Evolutionary conservation across 2,329 filamentous ascomycete genomes (phyloP), one percentile per base, ranked within the genome.

Genomic region (Apiospora saccharicola): DNA sequence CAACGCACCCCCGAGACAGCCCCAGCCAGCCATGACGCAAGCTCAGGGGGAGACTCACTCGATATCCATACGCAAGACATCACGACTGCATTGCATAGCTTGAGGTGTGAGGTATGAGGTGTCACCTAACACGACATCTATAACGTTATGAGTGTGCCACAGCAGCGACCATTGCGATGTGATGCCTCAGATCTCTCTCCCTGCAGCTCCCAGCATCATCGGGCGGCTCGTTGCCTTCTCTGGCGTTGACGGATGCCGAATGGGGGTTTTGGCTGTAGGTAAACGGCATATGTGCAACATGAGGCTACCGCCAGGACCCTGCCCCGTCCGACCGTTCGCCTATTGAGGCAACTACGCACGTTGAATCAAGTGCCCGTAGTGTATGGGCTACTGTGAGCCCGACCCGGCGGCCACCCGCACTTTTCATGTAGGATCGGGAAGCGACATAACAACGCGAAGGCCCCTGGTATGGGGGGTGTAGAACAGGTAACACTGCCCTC

Each of bases 141-240:
- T 19, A 64, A 64, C 57, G 57, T 64, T 64, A 34, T 41, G 3
- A 41, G 34, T 14, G 57, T 64, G 34, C 7, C 19, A 64, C 57
- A 37, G 34, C 57, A 41, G 34, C 57, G 30, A 12, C 57, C 57
- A 64, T 64, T 34, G 57, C 57, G 57, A 64, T 64, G 57, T 64
- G 34, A 64, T 64, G 57, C 30, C 57, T 64, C 57, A 64, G 57
- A 64, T 64, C 57, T 64, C 57, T 64, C 57, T 14, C 57, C 57
- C 19, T 64, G 57, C 57, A 64, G 57, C 57, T 64, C 57, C 57
- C 57, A 64, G 57, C 57, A 64, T 37, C 57, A 64, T 64, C 57
- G 34, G 57, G 57, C 57, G 57, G 57, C 57, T n/a, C 57, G 4
- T 64, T 64, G 30, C 57, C 51, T 41, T 41, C 57, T 8, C 19